A percentile compares a stretch with the other conserved stretches of the same genome.
Evolutionary conservation across 1,284 basidiomycete genomes (phyloP).

Genomic region (Phylloporus gajari): DNA sequence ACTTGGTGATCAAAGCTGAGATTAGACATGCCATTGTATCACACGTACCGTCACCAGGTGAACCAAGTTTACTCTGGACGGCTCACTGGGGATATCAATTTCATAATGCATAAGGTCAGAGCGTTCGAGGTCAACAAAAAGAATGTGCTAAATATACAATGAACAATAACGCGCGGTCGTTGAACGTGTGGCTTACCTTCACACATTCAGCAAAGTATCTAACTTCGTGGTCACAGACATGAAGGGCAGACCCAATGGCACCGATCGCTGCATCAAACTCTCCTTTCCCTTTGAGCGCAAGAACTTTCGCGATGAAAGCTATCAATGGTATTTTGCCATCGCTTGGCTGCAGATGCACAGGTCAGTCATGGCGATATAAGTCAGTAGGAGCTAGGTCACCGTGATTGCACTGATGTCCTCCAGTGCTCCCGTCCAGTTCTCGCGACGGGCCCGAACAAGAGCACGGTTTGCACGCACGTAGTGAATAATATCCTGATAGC

Average conservation of each 20-base stretch:
- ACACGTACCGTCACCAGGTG: conserved; percentile 9
- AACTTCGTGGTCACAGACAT: background rate
- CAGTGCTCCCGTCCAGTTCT: background rate
- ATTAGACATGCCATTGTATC: background rate
- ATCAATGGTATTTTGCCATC: background rate
- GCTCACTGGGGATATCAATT: background rate
- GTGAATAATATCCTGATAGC: background rate
- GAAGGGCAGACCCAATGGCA: conserved; percentile 1
- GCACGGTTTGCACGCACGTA: background rate
- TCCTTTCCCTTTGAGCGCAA: conserved; percentile 6
- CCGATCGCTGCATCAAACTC: background rate
- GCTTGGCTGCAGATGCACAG: background rate
- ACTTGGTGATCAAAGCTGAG: background rate
- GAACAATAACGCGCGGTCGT: background rate
- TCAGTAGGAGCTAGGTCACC: background rate
- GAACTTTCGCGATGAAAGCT: conserved; percentile 11
- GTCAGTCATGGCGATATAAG: background rate
- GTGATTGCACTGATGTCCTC: background rate
- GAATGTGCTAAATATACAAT: conserved; percentile 7
- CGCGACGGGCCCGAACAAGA: background rate
- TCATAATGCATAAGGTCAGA: background rate
- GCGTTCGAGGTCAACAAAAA: background rate
- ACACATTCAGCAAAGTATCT: conserved; percentile 12
- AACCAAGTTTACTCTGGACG: background rate
- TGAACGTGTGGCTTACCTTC: conserved; percentile 4